Conservation (phyloP, 1,284 basidiomycete genomes). For the Apiotrichum mycotoxinovorans region DNA sequence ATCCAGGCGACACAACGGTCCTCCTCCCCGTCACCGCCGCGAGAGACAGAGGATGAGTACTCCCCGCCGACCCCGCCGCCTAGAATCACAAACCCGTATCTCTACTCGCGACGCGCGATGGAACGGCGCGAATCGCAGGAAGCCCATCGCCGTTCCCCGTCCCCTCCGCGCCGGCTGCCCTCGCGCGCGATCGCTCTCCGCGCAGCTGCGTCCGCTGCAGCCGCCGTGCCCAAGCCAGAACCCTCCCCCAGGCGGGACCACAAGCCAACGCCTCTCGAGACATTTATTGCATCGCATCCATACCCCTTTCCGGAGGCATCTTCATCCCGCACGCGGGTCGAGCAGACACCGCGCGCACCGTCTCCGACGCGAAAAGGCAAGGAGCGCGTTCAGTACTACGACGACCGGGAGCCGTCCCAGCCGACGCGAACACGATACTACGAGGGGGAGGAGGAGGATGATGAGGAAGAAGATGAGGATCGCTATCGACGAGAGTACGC, state of each 20-base stretch:
- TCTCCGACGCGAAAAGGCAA: constrained; percentile 34
- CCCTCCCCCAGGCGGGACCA: background rate
- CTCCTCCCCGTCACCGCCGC: background rate
- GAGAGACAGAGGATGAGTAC: constrained; percentile 18
- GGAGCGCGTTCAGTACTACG: constrained; percentile 18
- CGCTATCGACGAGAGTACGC: background rate
- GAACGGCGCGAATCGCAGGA: background rate
- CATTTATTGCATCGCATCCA: constrained; percentile 26
- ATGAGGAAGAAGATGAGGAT: background rate
- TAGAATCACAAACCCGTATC: constrained; percentile 36
- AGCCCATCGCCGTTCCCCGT: background rate
- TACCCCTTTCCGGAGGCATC: constrained; percentile 8
- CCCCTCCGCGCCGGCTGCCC: constrained; percentile 16
- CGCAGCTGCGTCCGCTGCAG: constrained; percentile 9
- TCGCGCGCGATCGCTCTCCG: constrained; percentile 26
- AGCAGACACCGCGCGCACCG: constrained; percentile 4
- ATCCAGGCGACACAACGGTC: background rate
- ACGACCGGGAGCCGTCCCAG: background rate
- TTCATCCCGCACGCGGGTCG: constrained; percentile 10
- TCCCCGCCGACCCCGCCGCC: constrained; percentile 43
- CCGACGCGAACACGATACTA: background rate
- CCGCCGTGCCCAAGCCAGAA: background rate
- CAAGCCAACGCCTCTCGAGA: constrained; percentile 27
- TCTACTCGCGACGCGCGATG: constrained; percentile 7
- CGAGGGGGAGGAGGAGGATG: background rate